Evolutionary conservation across 108 stramenopile genomes (phyloP), one percentile per base, ranked within the genome.

Genomic region (Nannochloropsis gaditana): DNA sequence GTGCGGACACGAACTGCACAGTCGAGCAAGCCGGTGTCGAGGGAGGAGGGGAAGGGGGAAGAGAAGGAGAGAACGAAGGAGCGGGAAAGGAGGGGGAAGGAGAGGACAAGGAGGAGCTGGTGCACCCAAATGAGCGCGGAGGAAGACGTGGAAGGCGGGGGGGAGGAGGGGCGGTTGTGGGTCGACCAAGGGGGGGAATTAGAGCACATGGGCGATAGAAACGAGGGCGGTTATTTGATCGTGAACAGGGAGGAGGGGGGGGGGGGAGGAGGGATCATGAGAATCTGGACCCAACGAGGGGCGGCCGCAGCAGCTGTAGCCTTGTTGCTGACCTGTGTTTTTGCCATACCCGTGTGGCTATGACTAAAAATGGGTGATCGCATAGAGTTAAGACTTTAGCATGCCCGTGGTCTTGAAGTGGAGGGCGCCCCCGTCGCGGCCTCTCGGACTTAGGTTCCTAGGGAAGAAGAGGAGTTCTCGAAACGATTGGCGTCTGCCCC

Each of bases 101-200:
- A 8, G n/a, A 6, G 8, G 11, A 15, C 11, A 15, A 11, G 47
- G 15, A n/a, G 5, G 59, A n/a, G 59, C 19, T 6, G 15, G 59
- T 73, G 15, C n/a, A n/a, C 59, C 19, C 59, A 73, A n/a, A 73
- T 73, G 59, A 73, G 59, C n/a, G 59, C 59, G 59, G 59, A 73
- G 59, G 59, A 73, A n/a, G 59, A 73, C 19, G 59, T 73, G 59
- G 59, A 73, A 2, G 59, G n/a, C 19, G 59, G 59, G n/a, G 59
- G 59, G 3, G 59, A n/a, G 8, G 59, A 3, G 6, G 6, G 59
- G n/a, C 4, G 59, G 59, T n/a, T 73, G 59, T 73, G 19, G 59
- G n/a, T 15, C 15, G 59, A 2, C 15, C 19, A 73, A 73, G 8
- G 59, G 59, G 59, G n/a, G 59, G 59, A 73, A n/a, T n/a, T 73